Evolutionary conservation across 1,284 basidiomycete species (phyloP).

Genomic region (Sanguinoderma infundibulare): DNA sequence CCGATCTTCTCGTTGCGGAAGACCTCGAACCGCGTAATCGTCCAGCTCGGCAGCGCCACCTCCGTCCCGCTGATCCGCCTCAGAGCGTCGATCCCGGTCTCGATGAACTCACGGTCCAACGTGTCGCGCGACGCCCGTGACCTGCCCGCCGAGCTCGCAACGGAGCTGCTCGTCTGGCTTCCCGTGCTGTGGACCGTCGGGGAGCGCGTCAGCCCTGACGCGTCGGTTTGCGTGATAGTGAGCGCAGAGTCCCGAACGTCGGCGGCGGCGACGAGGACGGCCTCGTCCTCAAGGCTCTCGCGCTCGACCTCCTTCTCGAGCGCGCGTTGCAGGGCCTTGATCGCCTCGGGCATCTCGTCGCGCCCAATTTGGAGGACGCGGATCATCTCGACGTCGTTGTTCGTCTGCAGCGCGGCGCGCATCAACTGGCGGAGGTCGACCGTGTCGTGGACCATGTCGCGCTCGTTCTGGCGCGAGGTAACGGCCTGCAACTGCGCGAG

Average conservation of each 20-base stretch:
- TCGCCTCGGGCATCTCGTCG: conserved; percentile 78
- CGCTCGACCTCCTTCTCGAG: conserved; percentile 55
- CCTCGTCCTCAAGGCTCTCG: conserved; percentile 28
- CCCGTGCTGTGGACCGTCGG: conserved; percentile 33
- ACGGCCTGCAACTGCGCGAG: conserved; percentile 27
- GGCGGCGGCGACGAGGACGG: conserved; percentile 10
- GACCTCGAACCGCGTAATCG: conserved; percentile 74
- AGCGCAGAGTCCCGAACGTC: no score
- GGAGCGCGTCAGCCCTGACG: conserved; percentile 17
- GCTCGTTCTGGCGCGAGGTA: conserved; percentile 51
- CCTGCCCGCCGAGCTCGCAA: conserved; percentile 15
- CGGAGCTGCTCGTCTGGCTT: conserved; percentile 7
- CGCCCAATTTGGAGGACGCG: conserved; percentile 63
- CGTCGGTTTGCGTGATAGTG: no score
- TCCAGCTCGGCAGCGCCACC: conserved; percentile 64
- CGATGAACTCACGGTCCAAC: conserved; percentile 50
- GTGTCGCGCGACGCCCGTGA: conserved; percentile 28
- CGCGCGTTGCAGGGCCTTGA: conserved; percentile 76
- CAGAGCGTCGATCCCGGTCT: conserved; percentile 54
- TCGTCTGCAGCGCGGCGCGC: conserved; percentile 57
- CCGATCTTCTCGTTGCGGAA: conserved; percentile 67
- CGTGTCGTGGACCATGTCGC: conserved; percentile 57
- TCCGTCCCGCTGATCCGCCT: conserved; percentile 45
- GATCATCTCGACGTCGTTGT: conserved; percentile 68
- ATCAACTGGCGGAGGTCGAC: conserved; percentile 63